Evolutionary conservation across 2,329 filamentous ascomycete genomes (phyloP).

Genomic region (Celoporthe dispersa): DNA sequence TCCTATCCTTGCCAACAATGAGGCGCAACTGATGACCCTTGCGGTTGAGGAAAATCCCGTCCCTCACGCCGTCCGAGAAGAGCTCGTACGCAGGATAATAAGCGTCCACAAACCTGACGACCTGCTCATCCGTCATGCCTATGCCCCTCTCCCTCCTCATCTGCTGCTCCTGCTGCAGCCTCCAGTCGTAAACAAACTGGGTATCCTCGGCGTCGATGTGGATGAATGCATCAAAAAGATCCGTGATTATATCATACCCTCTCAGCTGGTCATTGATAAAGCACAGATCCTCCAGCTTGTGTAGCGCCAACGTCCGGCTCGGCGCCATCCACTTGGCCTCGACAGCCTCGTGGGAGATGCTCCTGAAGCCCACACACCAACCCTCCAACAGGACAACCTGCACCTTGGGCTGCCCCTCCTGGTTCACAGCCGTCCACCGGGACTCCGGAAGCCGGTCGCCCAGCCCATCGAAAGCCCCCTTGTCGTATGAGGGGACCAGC

Average conservation of each 20-base stretch:
- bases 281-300: conserved; percentile 54
- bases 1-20: conserved; percentile 63
- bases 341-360: conserved; percentile 57
- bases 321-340: conserved; percentile 56
- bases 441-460: conserved; percentile 72
- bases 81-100: conserved; percentile 77
- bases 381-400: conserved; percentile 82
- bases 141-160: conserved; percentile 68
- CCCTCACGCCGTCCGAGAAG: conserved; percentile 62
- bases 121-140: conserved; percentile 83
- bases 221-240: conserved; percentile 58
- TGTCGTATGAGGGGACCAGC: conserved; percentile 78
- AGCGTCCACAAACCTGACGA: conserved; percentile 71
- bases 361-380: conserved; percentile 86
- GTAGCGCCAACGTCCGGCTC: conserved; percentile 53
- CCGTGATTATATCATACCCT: conserved; percentile 54
- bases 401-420: conserved; percentile 51
- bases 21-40: conserved; percentile 63
- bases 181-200: conserved; percentile 82
- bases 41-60: conserved; percentile 57
- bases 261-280: conserved; percentile 54
- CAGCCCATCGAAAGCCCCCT: conserved; percentile 74
- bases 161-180: conserved; percentile 76
- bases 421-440: conserved; percentile 65
- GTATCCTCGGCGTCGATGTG: conserved; percentile 72